Conservation (phyloP, 495 filamentous ascomycete genomes). For the Xylaria scruposa region DNA sequence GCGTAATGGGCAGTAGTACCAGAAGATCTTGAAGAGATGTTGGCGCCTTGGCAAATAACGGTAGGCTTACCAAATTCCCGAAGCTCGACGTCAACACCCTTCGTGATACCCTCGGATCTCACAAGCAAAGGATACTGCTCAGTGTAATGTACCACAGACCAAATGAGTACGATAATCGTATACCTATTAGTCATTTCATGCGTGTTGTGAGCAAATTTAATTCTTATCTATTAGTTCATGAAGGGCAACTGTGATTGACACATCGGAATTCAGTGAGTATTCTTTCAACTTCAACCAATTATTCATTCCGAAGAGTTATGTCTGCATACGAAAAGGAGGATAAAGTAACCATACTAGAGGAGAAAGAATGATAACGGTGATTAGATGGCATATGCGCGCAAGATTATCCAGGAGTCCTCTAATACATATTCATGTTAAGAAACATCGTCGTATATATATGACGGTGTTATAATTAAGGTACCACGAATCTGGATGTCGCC, state of each 20-base stretch:
- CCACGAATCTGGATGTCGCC: background rate
- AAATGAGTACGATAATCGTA: background rate
- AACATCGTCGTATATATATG: background rate
- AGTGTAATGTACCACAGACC: background rate
- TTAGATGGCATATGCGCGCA: background rate
- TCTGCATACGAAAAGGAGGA: background rate
- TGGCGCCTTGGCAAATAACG: slow-evolving; percentile 16
- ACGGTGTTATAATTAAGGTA: background rate
- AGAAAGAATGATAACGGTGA: background rate
- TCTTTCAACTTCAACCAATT: background rate
- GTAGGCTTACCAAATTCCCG: slow-evolving; percentile 8
- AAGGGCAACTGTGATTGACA: background rate
- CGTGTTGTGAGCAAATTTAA: background rate
- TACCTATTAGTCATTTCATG: background rate
- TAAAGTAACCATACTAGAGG: background rate
- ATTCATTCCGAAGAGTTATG: background rate
- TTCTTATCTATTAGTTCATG: background rate
- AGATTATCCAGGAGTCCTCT: background rate
- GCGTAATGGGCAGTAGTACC: slow-evolving; percentile 18
- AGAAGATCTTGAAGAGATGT: slow-evolving; percentile 18
- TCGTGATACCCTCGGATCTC: background rate
- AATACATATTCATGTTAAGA: background rate
- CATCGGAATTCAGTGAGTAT: background rate
- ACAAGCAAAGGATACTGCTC: background rate
- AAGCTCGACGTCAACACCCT: background rate